These are phyloP conservation scores for Gonapodya prolifera DNA, from an alignment of 192 early-diverging fungal species.

Conservation along the genomic window DNA sequence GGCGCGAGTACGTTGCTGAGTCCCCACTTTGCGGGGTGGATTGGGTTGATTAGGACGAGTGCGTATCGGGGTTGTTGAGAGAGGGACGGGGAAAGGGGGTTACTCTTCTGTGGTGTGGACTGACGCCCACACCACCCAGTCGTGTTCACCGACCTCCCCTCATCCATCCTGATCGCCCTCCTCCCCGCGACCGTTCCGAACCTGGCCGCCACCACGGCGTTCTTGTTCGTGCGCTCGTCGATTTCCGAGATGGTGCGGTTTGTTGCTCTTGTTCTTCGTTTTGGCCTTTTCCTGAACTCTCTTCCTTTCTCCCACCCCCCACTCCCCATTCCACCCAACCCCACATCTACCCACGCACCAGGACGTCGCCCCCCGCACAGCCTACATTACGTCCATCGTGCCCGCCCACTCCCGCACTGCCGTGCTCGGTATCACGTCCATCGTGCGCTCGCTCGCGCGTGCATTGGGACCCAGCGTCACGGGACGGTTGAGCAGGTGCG, in stretches of 20 bases:
- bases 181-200: constrained; percentile 15
- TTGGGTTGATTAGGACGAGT: constrained; percentile 16
- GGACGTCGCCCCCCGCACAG: constrained; percentile 13
- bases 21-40: not conserved
- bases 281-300: not conserved
- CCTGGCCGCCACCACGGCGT: constrained; percentile 8
- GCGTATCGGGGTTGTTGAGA: not conserved
- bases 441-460: constrained; percentile 8
- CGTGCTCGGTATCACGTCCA: constrained; percentile 13
- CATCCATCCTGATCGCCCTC: constrained; percentile 10
- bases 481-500: constrained; percentile 3
- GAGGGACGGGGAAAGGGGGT: not conserved
- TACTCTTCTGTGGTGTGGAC: not conserved
- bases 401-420: constrained; percentile 12
- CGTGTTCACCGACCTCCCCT: constrained; percentile 17
- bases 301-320: not conserved
- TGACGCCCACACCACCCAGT: not conserved
- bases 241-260: constrained; percentile 8
- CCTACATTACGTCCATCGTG: constrained; percentile 12
- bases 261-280: not conserved
- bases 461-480: constrained; percentile 14
- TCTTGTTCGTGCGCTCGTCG: constrained; percentile 10
- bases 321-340: not conserved
- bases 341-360: constrained; percentile 3
- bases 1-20: constrained; percentile 7